Evolutionary conservation across 1,139 yeast species (phyloP).

Genomic region (Candida pseudocylindracea): DNA sequence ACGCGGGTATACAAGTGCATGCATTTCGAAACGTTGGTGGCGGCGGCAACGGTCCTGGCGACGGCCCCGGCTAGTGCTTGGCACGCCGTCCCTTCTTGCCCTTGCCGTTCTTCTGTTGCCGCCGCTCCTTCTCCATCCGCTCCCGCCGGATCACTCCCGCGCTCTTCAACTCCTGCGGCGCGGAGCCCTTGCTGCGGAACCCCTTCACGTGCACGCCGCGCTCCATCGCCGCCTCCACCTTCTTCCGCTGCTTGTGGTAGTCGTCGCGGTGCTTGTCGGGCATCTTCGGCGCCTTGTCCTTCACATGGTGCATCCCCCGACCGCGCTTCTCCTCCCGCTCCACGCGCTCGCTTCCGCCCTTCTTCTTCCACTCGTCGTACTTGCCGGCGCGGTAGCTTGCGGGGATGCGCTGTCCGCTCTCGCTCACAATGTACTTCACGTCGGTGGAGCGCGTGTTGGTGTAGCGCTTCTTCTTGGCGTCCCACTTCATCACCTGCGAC

Average conservation of each 20-base stretch:
- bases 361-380: slow-evolving; percentile 72
- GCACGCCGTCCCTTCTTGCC: no score
- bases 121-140: slow-evolving; percentile 46
- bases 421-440: slow-evolving; percentile 79
- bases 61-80: no score
- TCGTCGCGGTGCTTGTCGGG: slow-evolving; percentile 87
- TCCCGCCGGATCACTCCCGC: slow-evolving; percentile 63
- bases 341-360: no score
- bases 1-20: background rate
- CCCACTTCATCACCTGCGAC: slow-evolving; percentile 75
- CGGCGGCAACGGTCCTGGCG: no score
- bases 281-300: slow-evolving; percentile 57
- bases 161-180: slow-evolving; percentile 32
- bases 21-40: no score
- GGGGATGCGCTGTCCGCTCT: slow-evolving; percentile 82
- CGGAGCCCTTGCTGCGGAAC: slow-evolving; percentile 8
- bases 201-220: slow-evolving; percentile 63
- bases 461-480: slow-evolving; percentile 80
- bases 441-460: slow-evolving; percentile 64
- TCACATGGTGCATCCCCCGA: slow-evolving; percentile 51
- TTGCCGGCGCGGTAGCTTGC: slow-evolving; percentile 85
- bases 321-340: slow-evolving; percentile 17
- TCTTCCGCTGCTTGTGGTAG: slow-evolving; percentile 61
- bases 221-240: slow-evolving; percentile 62
- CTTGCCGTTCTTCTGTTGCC: slow-evolving; percentile 51